phyloP scores from a whole-genome alignment of 306 rosid species.

The Vigna unguiculata region DNA sequence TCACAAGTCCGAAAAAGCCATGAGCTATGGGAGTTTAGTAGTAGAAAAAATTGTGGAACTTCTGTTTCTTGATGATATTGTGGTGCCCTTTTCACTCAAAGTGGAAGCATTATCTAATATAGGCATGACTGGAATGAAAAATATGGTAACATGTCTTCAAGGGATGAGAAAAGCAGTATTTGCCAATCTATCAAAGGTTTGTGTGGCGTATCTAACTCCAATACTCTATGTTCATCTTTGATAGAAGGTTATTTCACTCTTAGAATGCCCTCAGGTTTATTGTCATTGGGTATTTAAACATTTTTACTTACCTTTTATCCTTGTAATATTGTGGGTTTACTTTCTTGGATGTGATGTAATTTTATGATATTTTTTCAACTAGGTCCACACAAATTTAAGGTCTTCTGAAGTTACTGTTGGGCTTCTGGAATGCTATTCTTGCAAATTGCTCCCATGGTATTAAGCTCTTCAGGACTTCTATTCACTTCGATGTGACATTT shows the following conservation, averaged over 20 bases:
- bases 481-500: slow-evolving; percentile 37
- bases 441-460: slow-evolving; percentile 87
- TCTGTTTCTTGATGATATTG: slow-evolving; percentile 59
- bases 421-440: slow-evolving; percentile 84
- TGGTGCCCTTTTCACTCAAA: slow-evolving; percentile 69
- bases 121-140: slow-evolving; percentile 71
- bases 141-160: slow-evolving; percentile 74
- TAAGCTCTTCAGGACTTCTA: slow-evolving; percentile 29
- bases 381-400: slow-evolving; percentile 64
- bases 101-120: slow-evolving; percentile 73
- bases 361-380: slow-evolving; percentile 46
- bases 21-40: slow-evolving; percentile 63
- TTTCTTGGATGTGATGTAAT: slow-evolving; percentile 35
- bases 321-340: slow-evolving; percentile 4
- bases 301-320: slow-evolving; percentile 15
- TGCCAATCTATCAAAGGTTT: slow-evolving; percentile 59
- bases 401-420: slow-evolving; percentile 58
- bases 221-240: slow-evolving; percentile 37
- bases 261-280: slow-evolving; percentile 13
- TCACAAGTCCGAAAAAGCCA: slow-evolving; percentile 66
- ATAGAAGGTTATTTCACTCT: slow-evolving; percentile 37
- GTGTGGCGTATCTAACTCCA: slow-evolving; percentile 54
- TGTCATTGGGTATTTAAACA: slow-evolving; percentile 31
- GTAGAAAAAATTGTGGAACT: slow-evolving; percentile 66
- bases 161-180: slow-evolving; percentile 73